These are phyloP conservation scores for Kurtzmaniella quercitrusa DNA, from an alignment of 1,139 yeast genomes.

Conservation along the genomic window DNA sequence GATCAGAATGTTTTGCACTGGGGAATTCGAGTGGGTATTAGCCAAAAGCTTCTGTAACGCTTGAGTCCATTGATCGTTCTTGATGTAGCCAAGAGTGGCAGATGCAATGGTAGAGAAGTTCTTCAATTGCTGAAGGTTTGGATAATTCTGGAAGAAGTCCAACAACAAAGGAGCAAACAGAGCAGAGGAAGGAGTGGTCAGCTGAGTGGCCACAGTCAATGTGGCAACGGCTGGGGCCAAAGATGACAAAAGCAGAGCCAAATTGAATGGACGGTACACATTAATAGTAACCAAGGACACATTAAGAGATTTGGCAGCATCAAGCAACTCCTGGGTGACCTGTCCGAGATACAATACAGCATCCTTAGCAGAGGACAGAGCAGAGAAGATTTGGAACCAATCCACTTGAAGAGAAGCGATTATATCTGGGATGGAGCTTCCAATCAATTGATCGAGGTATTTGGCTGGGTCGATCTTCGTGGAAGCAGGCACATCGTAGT, in stretches of 20 bases:
- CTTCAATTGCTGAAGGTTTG: conserved; percentile 41
- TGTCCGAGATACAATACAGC: conserved; percentile 63
- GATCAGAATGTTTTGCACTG: conserved; percentile 60
- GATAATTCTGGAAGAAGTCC: conserved; percentile 67
- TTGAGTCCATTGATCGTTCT: conserved; percentile 36
- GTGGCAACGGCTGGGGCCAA: conserved; percentile 56
- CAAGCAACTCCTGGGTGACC: conserved; percentile 39
- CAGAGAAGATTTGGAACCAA: conserved; percentile 27
- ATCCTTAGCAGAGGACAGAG: conserved; percentile 34
- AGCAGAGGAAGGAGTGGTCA: conserved; percentile 40
- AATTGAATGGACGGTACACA: conserved; percentile 68
- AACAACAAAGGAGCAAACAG: conserved; percentile 60
- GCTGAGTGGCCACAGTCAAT: conserved; percentile 64
- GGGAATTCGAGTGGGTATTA: conserved; percentile 50
- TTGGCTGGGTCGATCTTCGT: conserved; percentile 12
- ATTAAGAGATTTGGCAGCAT: conserved; percentile 36
- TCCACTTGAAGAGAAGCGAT: conserved; percentile 22
- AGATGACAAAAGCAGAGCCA: conserved; percentile 42
- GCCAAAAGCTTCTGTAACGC: conserved; percentile 47
- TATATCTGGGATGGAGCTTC: conserved; percentile 20
- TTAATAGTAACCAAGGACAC: conserved; percentile 56
- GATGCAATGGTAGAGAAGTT: conserved; percentile 52
- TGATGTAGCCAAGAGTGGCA: conserved; percentile 52
- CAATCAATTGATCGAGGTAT: neutral
- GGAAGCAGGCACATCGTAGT: conserved; percentile 13